phyloP scores from a whole-genome alignment of 1,284 basidiomycete species.

The Moesziomyces sp. region DNA sequence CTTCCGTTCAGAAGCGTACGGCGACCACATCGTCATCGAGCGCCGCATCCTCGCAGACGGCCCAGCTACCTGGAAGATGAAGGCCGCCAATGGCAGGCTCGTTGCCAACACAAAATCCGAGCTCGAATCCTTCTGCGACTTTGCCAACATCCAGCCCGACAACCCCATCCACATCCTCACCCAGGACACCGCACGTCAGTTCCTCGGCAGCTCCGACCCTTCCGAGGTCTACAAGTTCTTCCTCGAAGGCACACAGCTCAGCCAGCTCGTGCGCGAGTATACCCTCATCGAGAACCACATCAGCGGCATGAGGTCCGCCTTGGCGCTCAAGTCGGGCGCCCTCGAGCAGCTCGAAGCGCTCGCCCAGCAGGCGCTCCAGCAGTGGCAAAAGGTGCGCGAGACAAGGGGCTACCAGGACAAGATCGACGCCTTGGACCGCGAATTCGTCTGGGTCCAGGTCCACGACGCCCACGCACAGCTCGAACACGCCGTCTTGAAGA shows the following conservation, averaged over 20 bases:
- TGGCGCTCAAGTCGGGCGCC: conserved; percentile 72
- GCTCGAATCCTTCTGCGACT: conserved; percentile 86
- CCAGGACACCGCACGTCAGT: conserved; percentile 77
- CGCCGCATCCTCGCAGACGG: conserved; percentile 83
- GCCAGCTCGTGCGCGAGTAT: conserved; percentile 88
- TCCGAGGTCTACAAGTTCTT: conserved; percentile 92
- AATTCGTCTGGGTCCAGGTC: conserved; percentile 90
- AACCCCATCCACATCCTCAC: conserved; percentile 88
- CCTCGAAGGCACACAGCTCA: conserved; percentile 89
- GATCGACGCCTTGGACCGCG: conserved; percentile 78
- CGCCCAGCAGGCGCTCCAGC: conserved; percentile 74
- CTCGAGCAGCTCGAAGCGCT: conserved; percentile 78
- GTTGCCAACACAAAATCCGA: conserved; percentile 86
- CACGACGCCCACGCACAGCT: conserved; percentile 73
- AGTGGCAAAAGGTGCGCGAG: conserved; percentile 79
- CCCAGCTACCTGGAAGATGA: conserved; percentile 83
- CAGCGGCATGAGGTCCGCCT: conserved; percentile 49
- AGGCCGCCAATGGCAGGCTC: conserved; percentile 74
- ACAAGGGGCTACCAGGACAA: conserved; percentile 79
- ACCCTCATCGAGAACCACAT: conserved; percentile 73
- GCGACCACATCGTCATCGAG: conserved; percentile 84
- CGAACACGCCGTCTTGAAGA: conserved; percentile 34
- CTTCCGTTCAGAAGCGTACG: conserved; percentile 83
- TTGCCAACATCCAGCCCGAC: conserved; percentile 96
- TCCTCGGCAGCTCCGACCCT: conserved; percentile 84